Percentiles rank a stretch among this genome's conserved stretches.
Evolutionary conservation across 140 eudicot genomes (phyloP).

Genomic region (Flaveria floridana): DNA sequence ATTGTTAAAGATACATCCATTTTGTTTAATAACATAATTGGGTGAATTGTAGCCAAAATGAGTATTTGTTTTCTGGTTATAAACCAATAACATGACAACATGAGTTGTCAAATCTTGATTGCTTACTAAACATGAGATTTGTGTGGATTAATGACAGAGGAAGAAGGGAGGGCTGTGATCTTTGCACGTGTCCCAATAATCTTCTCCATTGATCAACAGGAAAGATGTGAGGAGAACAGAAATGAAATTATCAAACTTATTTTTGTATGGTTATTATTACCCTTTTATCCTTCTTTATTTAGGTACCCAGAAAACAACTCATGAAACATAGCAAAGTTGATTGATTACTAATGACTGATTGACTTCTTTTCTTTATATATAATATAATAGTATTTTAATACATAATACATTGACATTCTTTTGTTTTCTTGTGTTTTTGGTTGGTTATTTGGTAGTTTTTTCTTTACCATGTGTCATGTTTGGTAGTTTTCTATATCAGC

Average conservation of each 20-base stretch:
- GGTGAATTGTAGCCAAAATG: too few relatives aligned
- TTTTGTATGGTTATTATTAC: conserved; percentile 12
- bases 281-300: conserved; percentile 24
- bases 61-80: not conserved
- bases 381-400: not conserved
- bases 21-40: too few relatives aligned
- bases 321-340: conserved; percentile 22
- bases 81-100: conserved; percentile 22
- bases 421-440: conserved; percentile 17
- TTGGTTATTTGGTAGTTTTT: conserved; percentile 25
- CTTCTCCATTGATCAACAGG: conserved; percentile 46
- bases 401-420: conserved; percentile 1
- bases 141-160: conserved; percentile 32
- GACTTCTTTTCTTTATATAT: conserved; percentile 25
- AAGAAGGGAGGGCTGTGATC: conserved; percentile 42
- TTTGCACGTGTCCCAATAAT: conserved; percentile 48
- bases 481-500: conserved; percentile 12
- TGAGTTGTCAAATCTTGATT: conserved; percentile 38
- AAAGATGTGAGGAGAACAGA: conserved; percentile 41
- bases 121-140: conserved; percentile 21
- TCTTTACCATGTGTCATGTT: conserved; percentile 10
- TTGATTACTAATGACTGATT: conserved; percentile 41
- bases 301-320: conserved; percentile 15
- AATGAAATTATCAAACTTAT: conserved; percentile 23
- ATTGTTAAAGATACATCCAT: too few relatives aligned